Conservation (phyloP, 495 filamentous ascomycete genomes). For the Talaromyces liani region DNA sequence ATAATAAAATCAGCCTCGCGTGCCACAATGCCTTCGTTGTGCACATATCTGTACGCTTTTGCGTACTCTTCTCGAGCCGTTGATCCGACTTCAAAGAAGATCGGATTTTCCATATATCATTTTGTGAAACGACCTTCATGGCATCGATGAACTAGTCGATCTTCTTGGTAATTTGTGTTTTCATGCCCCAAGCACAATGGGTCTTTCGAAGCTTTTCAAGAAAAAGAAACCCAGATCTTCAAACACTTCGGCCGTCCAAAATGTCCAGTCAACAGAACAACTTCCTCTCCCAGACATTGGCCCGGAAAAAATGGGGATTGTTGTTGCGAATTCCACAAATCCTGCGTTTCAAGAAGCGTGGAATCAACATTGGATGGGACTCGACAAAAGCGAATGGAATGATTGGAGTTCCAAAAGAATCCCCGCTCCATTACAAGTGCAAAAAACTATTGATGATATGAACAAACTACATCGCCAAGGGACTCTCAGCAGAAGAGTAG, state of each 20-base stretch:
- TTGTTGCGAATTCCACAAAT: constrained; percentile 4
- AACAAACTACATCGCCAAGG: not conserved
- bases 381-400: not conserved
- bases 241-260: not conserved
- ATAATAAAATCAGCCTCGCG: not conserved
- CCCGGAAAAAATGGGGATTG: not conserved
- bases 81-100: not conserved
- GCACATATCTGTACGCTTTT: not conserved
- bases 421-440: constrained; percentile 2
- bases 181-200: not conserved
- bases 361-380: not conserved
- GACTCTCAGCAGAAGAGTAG: not conserved
- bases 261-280: not conserved
- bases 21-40: not conserved
- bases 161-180: not conserved
- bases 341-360: constrained; percentile 6
- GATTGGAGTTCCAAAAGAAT: not conserved
- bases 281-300: not conserved
- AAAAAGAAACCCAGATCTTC: not conserved
- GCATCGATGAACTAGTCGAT: not conserved
- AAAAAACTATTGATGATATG: not conserved
- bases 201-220: not conserved
- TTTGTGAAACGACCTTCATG: not conserved
- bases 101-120: not conserved
- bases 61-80: not conserved